Conservation (phyloP, 192 early-diverging fungal genomes). For the Glomus cerebriforme region DNA sequence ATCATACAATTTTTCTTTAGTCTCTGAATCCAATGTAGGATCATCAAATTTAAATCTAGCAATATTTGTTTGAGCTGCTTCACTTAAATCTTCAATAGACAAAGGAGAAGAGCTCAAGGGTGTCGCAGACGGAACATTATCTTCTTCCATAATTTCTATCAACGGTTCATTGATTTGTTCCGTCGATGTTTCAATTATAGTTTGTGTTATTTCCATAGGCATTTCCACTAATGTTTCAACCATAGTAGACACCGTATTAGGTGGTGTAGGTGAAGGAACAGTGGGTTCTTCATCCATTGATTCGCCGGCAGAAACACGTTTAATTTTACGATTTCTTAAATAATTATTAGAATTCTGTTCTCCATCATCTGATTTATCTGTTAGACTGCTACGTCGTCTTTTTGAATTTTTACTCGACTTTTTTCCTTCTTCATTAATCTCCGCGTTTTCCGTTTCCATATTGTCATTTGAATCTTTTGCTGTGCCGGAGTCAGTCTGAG, state of each 20-base stretch:
- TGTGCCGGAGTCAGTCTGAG: neutral
- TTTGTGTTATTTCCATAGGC: neutral
- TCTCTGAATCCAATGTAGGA: neutral
- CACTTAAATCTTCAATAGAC: neutral
- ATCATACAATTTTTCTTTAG: conserved; percentile 9
- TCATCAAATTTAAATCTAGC: conserved; percentile 12
- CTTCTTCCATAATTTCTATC: conserved; percentile 3
- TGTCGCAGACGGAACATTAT: neutral
- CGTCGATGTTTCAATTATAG: neutral
- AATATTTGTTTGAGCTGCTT: conserved; percentile 3
- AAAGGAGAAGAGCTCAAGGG: neutral
- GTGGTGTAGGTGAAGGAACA: neutral
- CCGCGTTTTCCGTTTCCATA: neutral
- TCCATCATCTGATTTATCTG: conserved; percentile 8
- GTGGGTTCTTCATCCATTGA: neutral
- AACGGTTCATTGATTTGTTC: neutral
- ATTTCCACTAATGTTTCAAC: neutral
- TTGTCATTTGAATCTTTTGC: neutral
- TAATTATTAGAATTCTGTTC: neutral
- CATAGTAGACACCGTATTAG: neutral
- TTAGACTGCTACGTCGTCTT: neutral
- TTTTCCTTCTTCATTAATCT: neutral
- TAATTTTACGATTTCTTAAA: neutral
- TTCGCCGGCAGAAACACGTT: neutral
- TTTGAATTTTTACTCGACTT: neutral